Evolutionary conservation across 805 yeast species (phyloP).

Genomic region (Zygosaccharomyces siamensis): DNA sequence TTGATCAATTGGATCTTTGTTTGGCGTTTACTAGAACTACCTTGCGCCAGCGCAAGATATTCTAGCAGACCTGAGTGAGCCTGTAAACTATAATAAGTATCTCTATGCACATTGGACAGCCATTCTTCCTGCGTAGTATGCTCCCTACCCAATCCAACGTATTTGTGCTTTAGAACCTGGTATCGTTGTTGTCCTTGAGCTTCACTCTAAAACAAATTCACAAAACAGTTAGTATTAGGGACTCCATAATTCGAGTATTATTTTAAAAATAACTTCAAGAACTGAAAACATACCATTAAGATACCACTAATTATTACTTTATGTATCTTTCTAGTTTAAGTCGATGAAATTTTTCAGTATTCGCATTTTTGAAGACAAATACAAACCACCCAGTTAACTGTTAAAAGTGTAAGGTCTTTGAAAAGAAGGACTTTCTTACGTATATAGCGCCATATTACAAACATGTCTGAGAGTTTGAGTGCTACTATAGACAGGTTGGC

Average conservation of each 20-base stretch:
- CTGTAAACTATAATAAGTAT: conserved; percentile 28
- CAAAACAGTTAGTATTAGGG: neutral
- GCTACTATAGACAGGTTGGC: conserved; percentile 19
- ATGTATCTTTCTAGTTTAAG: neutral
- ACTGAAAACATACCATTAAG: conserved; percentile 1
- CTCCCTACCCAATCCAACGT: conserved; percentile 72
- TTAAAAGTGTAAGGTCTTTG: neutral
- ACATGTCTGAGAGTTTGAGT: conserved; percentile 11
- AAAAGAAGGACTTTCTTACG: neutral
- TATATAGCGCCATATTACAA: neutral
- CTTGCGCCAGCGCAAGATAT: conserved; percentile 28
- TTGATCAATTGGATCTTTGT: conserved; percentile 26
- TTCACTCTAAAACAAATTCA: conserved; percentile 48
- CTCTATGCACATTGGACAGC: conserved; percentile 44
- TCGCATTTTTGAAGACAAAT: neutral
- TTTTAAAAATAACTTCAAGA: neutral
- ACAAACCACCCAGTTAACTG: neutral
- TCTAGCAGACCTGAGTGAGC: conserved; percentile 31
- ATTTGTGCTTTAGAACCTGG: conserved; percentile 53
- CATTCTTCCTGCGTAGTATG: conserved; percentile 69
- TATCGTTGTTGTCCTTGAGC: conserved; percentile 56
- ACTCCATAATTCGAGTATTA: neutral
- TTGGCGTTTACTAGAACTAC: conserved; percentile 20
- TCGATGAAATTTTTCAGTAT: neutral
- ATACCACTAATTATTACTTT: neutral